Conservation (phyloP, 2,329 filamentous ascomycete species). For the Zymoseptoria tritici region DNA sequence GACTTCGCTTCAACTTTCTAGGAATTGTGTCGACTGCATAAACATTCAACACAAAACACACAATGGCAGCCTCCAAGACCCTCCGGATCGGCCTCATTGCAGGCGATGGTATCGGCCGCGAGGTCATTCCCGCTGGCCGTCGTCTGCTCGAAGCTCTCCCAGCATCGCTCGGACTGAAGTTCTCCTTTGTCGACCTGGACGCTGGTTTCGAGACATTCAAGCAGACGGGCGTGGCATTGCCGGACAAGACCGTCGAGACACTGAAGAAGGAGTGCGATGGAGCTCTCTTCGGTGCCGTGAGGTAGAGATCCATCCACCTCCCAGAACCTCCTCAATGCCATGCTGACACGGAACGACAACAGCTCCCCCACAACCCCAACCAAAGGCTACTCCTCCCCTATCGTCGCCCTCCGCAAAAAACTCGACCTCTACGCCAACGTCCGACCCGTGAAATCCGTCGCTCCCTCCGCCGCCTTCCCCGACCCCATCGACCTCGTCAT, state of each 20-base stretch:
- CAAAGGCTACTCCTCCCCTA: conserved; percentile 91
- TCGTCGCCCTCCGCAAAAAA: conserved; percentile 91
- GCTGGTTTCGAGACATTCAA: conserved; percentile 93
- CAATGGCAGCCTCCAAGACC: not conserved
- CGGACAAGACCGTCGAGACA: conserved; percentile 83
- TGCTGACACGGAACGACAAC: not conserved
- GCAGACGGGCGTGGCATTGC: conserved; percentile 77
- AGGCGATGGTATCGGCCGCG: conserved; percentile 95
- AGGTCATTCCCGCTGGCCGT: conserved; percentile 92
- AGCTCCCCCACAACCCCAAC: conserved; percentile 82
- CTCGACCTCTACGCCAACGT: conserved; percentile 97
- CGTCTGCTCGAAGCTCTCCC: conserved; percentile 89
- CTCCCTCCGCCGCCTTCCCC: conserved; percentile 51
- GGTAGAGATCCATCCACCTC: conserved; percentile 6
- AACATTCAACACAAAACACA: not conserved
- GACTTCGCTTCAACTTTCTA: not conserved
- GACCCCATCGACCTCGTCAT: conserved; percentile 83
- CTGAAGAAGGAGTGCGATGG: conserved; percentile 89
- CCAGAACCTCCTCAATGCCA: not conserved
- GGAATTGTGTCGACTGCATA: not conserved
- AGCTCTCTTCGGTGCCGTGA: conserved; percentile 92
- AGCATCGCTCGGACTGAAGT: conserved; percentile 81
- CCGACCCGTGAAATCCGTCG: conserved; percentile 80
- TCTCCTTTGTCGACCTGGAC: conserved; percentile 87
- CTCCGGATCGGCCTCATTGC: conserved; percentile 63